Evolutionary conservation across 495 filamentous ascomycete genomes (phyloP).

Genomic region (Lophiostoma macrostomum): DNA sequence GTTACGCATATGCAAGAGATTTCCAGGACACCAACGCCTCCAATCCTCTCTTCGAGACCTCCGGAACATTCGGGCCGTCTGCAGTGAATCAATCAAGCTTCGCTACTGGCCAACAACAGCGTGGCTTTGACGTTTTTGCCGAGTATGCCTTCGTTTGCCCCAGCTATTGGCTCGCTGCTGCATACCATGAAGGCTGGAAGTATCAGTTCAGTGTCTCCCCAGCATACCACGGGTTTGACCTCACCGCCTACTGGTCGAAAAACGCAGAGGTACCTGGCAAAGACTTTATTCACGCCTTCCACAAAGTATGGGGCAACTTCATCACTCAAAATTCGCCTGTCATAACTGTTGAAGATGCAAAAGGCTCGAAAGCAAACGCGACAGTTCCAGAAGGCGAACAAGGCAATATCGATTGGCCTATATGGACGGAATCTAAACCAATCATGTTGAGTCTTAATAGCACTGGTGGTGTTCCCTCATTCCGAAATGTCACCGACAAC

Average conservation of each 20-base stretch:
- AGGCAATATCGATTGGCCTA: slow-evolving; percentile 29
- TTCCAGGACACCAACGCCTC: slow-evolving; percentile 11
- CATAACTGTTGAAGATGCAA: slow-evolving; percentile 18
- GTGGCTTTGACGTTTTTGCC: slow-evolving; percentile 31
- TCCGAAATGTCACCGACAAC: slow-evolving; percentile 4
- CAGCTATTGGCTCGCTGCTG: slow-evolving; percentile 31
- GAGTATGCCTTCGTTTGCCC: slow-evolving; percentile 36
- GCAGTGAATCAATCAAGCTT: slow-evolving; percentile 30
- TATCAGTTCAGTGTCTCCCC: slow-evolving; percentile 32
- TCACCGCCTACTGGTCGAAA: slow-evolving; percentile 26
- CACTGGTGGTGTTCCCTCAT: slow-evolving; percentile 22
- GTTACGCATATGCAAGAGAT: slow-evolving; percentile 25
- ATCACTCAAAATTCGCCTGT: slow-evolving; percentile 21
- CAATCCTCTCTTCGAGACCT: slow-evolving; percentile 22
- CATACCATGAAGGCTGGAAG: slow-evolving; percentile 31
- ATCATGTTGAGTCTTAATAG: slow-evolving; percentile 23
- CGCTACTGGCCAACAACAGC: slow-evolving; percentile 32
- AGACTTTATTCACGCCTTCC: slow-evolving; percentile 28
- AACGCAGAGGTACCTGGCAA: slow-evolving; percentile 10
- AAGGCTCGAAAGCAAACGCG: slow-evolving; percentile 14
- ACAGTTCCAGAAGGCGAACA: slow-evolving; percentile 18
- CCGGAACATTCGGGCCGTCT: slow-evolving; percentile 14
- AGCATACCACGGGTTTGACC: slow-evolving; percentile 31
- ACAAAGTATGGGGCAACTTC: slow-evolving; percentile 33
- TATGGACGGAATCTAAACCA: slow-evolving; percentile 5